Percentiles rank a stretch among this genome's conserved stretches.
Conservation (phyloP, 257 asterid genomes). For the Ligustrum vulgare region DNA sequence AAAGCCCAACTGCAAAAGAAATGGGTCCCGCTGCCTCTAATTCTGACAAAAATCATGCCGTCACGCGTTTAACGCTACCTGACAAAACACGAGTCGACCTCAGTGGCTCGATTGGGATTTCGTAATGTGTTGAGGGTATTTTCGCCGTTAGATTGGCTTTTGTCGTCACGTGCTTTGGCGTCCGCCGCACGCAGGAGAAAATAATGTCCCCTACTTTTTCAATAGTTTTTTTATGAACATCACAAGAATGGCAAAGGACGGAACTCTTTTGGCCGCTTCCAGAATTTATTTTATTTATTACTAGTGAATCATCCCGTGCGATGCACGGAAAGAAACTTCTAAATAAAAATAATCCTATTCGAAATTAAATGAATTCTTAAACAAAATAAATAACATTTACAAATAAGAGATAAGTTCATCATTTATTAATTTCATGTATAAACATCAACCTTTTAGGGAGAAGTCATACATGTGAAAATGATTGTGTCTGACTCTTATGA, state of each 20-base stretch:
- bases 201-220: background rate
- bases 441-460: no score
- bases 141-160: conserved; percentile 15
- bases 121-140: conserved; percentile 5
- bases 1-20: conserved; percentile 21
- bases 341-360: no score
- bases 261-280: conserved; percentile 35
- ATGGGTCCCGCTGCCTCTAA: conserved; percentile 23
- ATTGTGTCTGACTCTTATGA: no score
- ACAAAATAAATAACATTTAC: no score
- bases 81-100: conserved; percentile 36
- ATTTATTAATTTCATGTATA: no score
- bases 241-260: conserved; percentile 11
- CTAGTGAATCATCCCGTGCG: no score
- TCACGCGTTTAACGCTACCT: conserved; percentile 42
- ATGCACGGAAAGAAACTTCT: no score
- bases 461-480: no score
- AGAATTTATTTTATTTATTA: conserved; percentile 14
- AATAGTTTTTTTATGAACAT: background rate
- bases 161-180: conserved; percentile 37
- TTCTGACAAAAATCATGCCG: conserved; percentile 50
- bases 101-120: conserved; percentile 22
- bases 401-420: no score
- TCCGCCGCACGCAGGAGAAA: conserved; percentile 35
- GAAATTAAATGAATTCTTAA: no score